These are phyloP conservation scores for Plantago major DNA, from an alignment of 257 asterid species.

Conservation along the genomic window DNA sequence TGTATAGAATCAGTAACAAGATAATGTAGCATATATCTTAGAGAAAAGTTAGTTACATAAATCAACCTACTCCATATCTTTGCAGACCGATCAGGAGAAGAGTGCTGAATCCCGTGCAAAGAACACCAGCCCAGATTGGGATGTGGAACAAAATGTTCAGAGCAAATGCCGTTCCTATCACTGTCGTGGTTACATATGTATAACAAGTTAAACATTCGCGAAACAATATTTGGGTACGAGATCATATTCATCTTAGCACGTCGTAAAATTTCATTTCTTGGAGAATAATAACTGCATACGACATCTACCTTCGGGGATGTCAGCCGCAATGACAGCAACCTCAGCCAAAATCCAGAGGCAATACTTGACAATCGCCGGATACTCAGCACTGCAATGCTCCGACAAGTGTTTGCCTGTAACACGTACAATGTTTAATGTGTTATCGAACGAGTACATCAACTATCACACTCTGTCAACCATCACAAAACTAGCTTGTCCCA, in stretches of 20 bases:
- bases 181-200: conserved; percentile 26
- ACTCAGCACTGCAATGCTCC: conserved; percentile 77
- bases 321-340: conserved; percentile 88
- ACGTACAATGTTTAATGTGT: no score
- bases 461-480: no score
- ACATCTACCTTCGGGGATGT: conserved; percentile 77
- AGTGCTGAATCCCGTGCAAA: conserved; percentile 79
- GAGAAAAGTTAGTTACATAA: no score
- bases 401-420: conserved; percentile 70
- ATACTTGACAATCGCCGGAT: conserved; percentile 55
- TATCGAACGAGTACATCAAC: no score
- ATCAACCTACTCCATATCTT: conserved; percentile 66
- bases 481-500: no score
- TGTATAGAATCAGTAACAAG: no score
- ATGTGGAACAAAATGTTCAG: conserved; percentile 68
- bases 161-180: conserved; percentile 94
- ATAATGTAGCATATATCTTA: no score
- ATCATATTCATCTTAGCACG: no score
- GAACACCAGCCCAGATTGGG: conserved; percentile 90
- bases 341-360: conserved; percentile 87
- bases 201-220: no score
- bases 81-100: conserved; percentile 71
- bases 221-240: no score
- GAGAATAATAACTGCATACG: not conserved
- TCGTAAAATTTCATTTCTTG: no score